Evolutionary conservation across 169 alveolate genomes (phyloP).

Genomic region (Plasmodium reichenowi): DNA sequence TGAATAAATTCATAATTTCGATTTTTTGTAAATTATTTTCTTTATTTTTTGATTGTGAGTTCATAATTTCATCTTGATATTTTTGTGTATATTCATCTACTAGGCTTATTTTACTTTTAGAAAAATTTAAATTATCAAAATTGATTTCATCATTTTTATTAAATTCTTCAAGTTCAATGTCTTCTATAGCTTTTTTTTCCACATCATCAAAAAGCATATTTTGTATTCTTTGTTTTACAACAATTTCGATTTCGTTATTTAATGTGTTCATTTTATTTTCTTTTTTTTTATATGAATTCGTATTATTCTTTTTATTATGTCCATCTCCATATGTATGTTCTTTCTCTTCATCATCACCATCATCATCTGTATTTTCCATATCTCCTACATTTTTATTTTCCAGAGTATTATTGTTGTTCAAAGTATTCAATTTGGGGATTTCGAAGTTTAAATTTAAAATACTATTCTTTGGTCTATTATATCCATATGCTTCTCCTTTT

Average conservation of each 20-base stretch:
- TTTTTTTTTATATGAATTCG: neutral
- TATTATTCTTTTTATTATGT: slow-evolving; percentile 8
- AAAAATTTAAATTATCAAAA: slow-evolving; percentile 82
- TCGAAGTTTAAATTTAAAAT: slow-evolving; percentile 85
- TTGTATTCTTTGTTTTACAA: slow-evolving; percentile 84
- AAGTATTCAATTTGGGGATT: slow-evolving; percentile 80
- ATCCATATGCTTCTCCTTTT: slow-evolving; percentile 87
- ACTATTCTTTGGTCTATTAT: slow-evolving; percentile 88
- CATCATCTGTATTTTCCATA: slow-evolving; percentile 36
- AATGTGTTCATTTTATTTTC: slow-evolving; percentile 15
- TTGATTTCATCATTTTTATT: slow-evolving; percentile 59
- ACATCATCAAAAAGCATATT: slow-evolving; percentile 87
- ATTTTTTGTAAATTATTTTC: slow-evolving; percentile 72
- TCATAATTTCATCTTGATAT: slow-evolving; percentile 81
- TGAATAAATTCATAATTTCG: slow-evolving; percentile 81
- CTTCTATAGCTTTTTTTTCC: slow-evolving; percentile 80
- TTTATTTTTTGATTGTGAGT: slow-evolving; percentile 79
- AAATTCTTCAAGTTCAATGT: slow-evolving; percentile 42
- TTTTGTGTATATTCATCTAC: slow-evolving; percentile 86
- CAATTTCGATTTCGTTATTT: slow-evolving; percentile 78
- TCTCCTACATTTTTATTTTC: slow-evolving; percentile 47
- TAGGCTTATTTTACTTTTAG: slow-evolving; percentile 83
- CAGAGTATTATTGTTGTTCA: slow-evolving; percentile 49
- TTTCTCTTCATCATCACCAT: slow-evolving; percentile 46
- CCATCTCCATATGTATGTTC: neutral